phyloP scores from a whole-genome alignment of 352 stramenopile species.

The Thalassiosira livingstoniorum region DNA sequence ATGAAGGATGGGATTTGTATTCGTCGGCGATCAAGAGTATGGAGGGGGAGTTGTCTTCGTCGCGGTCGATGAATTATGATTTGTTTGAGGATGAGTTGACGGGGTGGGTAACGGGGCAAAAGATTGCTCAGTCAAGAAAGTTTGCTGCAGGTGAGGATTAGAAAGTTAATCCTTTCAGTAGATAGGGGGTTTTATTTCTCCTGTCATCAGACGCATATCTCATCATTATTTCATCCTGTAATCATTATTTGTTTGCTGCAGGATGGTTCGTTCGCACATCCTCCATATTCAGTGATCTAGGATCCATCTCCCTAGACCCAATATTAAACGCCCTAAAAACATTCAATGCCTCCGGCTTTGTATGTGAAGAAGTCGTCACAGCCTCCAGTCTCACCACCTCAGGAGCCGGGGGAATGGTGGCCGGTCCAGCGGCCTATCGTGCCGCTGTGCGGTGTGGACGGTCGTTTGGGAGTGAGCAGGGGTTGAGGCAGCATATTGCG shows the following conservation, averaged over 20 bases:
- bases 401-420: slow-evolving; percentile 70
- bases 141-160: slow-evolving; percentile 55
- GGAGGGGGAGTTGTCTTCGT: slow-evolving; percentile 57
- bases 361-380: slow-evolving; percentile 82
- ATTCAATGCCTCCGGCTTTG: slow-evolving; percentile 62
- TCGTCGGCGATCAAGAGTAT: slow-evolving; percentile 63
- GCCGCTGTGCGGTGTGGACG: slow-evolving; percentile 71
- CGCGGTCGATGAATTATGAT: slow-evolving; percentile 4
- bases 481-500: slow-evolving; percentile 75
- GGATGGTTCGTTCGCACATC: slow-evolving; percentile 70
- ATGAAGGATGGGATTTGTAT: slow-evolving; percentile 44
- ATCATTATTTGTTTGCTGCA: too few relatives aligned
- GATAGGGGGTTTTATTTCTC: too few relatives aligned
- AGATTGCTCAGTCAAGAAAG: slow-evolving; percentile 65
- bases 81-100: slow-evolving; percentile 6
- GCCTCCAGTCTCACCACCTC: slow-evolving; percentile 74
- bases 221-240: too few relatives aligned
- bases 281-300: slow-evolving; percentile 74
- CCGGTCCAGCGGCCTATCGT: slow-evolving; percentile 72
- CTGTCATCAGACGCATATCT: too few relatives aligned
- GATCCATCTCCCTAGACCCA: slow-evolving; percentile 56
- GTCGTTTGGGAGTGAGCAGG: slow-evolving; percentile 79
- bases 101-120: slow-evolving; percentile 59
- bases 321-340: slow-evolving; percentile 71
- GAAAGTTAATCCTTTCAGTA: too few relatives aligned